Conservation (phyloP, 176 grass and related monocot species). For the Oropetium thomaeum region DNA sequence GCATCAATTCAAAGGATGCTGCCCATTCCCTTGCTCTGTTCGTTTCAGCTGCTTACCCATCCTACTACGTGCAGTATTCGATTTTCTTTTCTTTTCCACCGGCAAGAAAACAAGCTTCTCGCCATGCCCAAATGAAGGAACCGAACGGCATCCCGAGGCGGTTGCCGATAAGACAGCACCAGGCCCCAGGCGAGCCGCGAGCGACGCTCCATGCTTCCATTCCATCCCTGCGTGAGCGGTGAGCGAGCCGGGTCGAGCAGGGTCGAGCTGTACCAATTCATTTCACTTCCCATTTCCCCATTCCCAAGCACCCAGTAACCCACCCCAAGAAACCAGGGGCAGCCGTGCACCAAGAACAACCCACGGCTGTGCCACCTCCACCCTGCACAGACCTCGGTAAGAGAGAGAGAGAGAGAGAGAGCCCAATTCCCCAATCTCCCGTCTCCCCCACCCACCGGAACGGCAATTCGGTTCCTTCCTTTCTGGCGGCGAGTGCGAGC, state of each 20-base stretch:
- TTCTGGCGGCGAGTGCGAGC: not conserved
- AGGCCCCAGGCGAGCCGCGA: no score
- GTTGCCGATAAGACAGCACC: constrained; percentile 10
- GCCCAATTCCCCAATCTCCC: constrained; percentile 8
- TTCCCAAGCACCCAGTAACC: constrained; percentile 32
- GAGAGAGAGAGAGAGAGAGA: not conserved
- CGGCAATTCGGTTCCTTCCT: constrained; percentile 16
- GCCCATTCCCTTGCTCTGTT: not conserved
- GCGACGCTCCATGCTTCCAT: not conserved
- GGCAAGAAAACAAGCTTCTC: constrained; percentile 7
- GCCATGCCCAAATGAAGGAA: not conserved
- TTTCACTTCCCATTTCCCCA: constrained; percentile 25
- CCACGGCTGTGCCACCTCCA: constrained; percentile 19
- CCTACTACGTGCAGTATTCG: no score
- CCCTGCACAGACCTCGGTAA: constrained; percentile 29
- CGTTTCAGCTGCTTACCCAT: not conserved
- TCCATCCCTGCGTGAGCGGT: constrained; percentile 27
- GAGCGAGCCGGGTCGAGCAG: not conserved
- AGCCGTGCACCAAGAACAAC: constrained; percentile 23
- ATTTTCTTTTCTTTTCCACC: not conserved
- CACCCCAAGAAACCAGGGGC: constrained; percentile 25
- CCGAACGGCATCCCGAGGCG: not conserved
- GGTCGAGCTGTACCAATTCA: not conserved
- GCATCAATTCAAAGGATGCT: not conserved
- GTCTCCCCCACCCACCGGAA: not conserved